Base-by-base conservation (phyloP, 805 yeast species). In the Candida nonsorbophila region DNA sequence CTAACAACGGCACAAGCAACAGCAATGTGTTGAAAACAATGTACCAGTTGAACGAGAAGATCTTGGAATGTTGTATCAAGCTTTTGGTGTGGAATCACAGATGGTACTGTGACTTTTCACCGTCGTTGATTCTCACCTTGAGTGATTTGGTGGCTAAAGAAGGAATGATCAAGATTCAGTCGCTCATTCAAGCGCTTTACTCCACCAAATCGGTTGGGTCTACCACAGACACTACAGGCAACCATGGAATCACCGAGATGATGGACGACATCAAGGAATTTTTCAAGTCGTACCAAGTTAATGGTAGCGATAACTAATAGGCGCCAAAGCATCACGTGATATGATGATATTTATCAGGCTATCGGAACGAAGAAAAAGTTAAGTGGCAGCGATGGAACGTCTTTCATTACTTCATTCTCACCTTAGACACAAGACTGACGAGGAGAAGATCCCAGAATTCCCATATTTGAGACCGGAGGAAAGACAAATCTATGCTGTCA, bases 81-180 rank as follows among this genome's bases (percentile, higher is more conserved):
- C 62, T 92, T 30, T 62, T 81, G n/a, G 94, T 92, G n/a, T 94
- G 97, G 97, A 83, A 86, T 50, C 97, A 88, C 55, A 75, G 98
- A 49, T 92, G 98, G 98, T 94, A 90, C 59, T 74, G 79, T 40
- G 96, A 90, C 41, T 90, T 87, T 49, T 79, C 94, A 6, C 84
- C 94, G 13, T 63, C 64, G 27, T 62, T 86, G 27, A 49, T 78
- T n/a, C 51, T 59, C n/a, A 60, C 77, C 0, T 57, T 87, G 35
- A 60, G 73, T 13, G 72, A 68, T 30, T 62, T 86, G 32, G 77
- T 85, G 14, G 75, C 74, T 22, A 80, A 79, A 45, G 86, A 84
- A 44, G 96, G 97, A 0, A 55, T 81, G 24, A 74, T 82, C 17
- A 87, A 84, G 55, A 74, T 86, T 22, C 78, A 77, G 38, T 80